These are phyloP conservation scores for Diphasiastrum complanatum DNA, from an alignment of 83 land plant genomes.

Conservation along the genomic window DNA sequence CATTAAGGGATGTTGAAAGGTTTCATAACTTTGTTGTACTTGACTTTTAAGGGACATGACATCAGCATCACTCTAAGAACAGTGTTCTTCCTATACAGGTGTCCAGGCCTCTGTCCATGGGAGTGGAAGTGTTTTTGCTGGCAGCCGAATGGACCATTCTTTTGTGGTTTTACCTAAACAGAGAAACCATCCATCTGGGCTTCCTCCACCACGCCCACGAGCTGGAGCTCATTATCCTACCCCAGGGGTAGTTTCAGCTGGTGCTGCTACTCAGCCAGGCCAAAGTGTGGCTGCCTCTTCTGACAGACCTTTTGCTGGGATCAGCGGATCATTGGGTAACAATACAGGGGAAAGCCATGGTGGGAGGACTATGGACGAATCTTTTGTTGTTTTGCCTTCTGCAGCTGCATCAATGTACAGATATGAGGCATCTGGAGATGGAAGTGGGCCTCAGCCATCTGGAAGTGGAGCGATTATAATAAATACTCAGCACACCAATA, in stretches of 20 bases:
- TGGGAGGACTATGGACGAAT: conserved; percentile 84
- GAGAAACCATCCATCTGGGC: conserved; percentile 38
- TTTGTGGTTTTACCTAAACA: conserved; percentile 88
- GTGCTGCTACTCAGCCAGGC: conserved; percentile 29
- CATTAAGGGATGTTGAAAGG: too few species aligned
- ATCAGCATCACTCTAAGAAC: too few species aligned
- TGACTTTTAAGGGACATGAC: too few species aligned
- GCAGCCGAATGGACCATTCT: conserved; percentile 85
- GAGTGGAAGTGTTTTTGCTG: conserved; percentile 55
- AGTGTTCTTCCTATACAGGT: too few species aligned
- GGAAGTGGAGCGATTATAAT: conserved; percentile 31
- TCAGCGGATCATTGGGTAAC: conserved; percentile 3
- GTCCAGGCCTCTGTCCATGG: conserved; percentile 65
- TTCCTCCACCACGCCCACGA: conserved; percentile 74
- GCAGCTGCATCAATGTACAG: conserved; percentile 88
- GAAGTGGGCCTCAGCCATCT: conserved; percentile 13
- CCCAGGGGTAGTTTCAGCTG: conserved; percentile 21
- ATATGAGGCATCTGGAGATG: conserved; percentile 51
- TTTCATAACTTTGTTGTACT: too few species aligned
- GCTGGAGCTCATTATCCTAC: conserved; percentile 30
- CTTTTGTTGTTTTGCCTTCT: conserved; percentile 89
- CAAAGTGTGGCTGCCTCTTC: conserved; percentile 5
- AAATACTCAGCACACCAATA: conserved; percentile 36
- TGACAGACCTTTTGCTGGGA: not conserved
- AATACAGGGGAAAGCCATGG: conserved; percentile 30